Evolutionary conservation across 75 land plant genomes (phyloP).

Genomic region (Pseudotsuga menziesii): DNA sequence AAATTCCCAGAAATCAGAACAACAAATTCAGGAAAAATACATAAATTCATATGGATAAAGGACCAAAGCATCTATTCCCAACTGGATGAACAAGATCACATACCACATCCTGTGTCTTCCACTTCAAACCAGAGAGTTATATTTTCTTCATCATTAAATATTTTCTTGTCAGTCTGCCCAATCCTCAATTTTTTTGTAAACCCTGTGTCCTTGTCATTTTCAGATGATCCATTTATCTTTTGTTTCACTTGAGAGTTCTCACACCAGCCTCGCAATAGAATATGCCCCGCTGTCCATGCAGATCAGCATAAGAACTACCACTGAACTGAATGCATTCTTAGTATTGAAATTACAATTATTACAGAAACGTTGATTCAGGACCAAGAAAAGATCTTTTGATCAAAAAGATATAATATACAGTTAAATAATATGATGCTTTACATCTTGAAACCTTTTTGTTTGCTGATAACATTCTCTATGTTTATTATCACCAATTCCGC

Average conservation of each 20-base stretch:
- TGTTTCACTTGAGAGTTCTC: slow-evolving; percentile 14
- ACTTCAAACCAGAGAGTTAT: slow-evolving; percentile 70
- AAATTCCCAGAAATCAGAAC: not conserved
- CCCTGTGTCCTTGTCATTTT: slow-evolving; percentile 5
- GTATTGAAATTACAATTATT: no score
- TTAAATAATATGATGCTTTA: no score
- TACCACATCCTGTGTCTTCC: slow-evolving; percentile 88
- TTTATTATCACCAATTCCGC: no score
- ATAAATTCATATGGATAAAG: not conserved
- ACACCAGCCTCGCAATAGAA: slow-evolving; percentile 71
- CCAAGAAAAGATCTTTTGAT: no score
- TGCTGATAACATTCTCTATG: no score
- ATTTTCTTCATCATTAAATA: slow-evolving; percentile 9
- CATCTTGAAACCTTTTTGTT: no score
- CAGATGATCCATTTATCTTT: not conserved
- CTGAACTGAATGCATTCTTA: no score
- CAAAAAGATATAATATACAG: no score
- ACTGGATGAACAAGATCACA: not conserved
- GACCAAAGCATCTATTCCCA: not conserved
- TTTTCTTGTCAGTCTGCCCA: not conserved
- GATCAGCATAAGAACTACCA: not conserved
- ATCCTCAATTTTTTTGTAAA: not conserved
- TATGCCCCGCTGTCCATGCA: slow-evolving; percentile 54
- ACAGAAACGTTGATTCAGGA: no score
- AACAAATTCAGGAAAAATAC: not conserved